These are phyloP conservation scores for Pogostemon cablin DNA, from an alignment of 257 asterid species.

Conservation along the genomic window DNA sequence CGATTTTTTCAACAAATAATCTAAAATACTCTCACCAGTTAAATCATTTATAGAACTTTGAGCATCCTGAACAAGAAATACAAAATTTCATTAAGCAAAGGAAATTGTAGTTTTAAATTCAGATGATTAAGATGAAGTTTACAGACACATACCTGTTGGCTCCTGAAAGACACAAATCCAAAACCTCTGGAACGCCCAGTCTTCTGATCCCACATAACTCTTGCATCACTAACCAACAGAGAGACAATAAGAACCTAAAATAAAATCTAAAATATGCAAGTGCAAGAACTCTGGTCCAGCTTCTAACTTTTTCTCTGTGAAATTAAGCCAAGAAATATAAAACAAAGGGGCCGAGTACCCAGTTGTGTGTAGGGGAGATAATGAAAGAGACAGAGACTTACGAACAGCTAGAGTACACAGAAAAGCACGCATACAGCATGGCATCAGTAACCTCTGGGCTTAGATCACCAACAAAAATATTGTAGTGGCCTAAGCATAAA, in stretches of 20 bases:
- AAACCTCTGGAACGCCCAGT: slow-evolving; percentile 94
- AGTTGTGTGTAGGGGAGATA: neutral
- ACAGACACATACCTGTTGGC: slow-evolving; percentile 64
- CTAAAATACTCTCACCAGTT: slow-evolving; percentile 61
- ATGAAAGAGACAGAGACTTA: slow-evolving; percentile 47
- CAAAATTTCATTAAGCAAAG: slow-evolving; percentile 22
- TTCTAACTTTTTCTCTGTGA: neutral
- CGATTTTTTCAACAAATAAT: slow-evolving; percentile 27
- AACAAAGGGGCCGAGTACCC: slow-evolving; percentile 9
- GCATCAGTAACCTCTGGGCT: slow-evolving; percentile 97
- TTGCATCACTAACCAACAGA: slow-evolving; percentile 68
- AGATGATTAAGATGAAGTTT: neutral
- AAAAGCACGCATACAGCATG: slow-evolving; percentile 76
- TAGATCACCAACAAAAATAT: slow-evolving; percentile 92
- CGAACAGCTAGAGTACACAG: slow-evolving; percentile 78
- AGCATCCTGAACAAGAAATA: slow-evolving; percentile 68
- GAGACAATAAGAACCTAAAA: slow-evolving; percentile 30
- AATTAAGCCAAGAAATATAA: slow-evolving; percentile 18
- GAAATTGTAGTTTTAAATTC: slow-evolving; percentile 19
- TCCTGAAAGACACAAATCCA: slow-evolving; percentile 94
- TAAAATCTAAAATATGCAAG: neutral
- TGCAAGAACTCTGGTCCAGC: neutral
- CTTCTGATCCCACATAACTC: slow-evolving; percentile 98
- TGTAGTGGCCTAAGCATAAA: slow-evolving; percentile 64
- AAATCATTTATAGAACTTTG: slow-evolving; percentile 88